Base-by-base conservation (phyloP, 2,329 filamentous ascomycete species). In the Verticillium klebahnii region DNA sequence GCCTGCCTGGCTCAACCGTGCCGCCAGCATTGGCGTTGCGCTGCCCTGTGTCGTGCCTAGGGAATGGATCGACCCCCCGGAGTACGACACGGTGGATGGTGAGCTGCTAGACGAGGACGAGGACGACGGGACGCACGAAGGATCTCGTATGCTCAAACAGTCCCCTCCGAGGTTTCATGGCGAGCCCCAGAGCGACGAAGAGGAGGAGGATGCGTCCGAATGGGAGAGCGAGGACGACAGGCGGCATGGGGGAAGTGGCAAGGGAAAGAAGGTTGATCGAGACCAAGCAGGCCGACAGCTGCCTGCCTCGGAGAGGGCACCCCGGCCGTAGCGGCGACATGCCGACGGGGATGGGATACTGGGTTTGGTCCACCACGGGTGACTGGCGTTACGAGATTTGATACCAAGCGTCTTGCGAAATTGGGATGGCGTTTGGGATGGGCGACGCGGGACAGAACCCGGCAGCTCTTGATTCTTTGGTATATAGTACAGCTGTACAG, bases 41-140 rank as follows among this genome's bases (percentile, higher is more conserved):
- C 75, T 96, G 39, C 92, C 92, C 15, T 96, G 92, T 72, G 84
- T 96, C 23, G 91, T 96, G 56, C 92, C 92, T 14, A 83, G 84
- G 64, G 91, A 93, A 70, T 95, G 91, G 91, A 86, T 95, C 65
- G 85, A 89, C 56, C 88, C 91, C 58, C 91, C 91, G 2, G 91
- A 93, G 68, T 89, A 86, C 70, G 89, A 91, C 63, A 88, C 84
- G 17, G 87, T 85, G 37, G 89, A 92, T 64, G 90, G 89, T 63
- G 88, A 87, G 70, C 78, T 91, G 63, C 74, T 92, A 60, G 84
- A 87, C 40, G 82, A 82, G 60, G n/a, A 34, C 31, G 58, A 59
- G 7, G 45, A 50, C 17, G 45, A 50, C 19, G 19, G 45, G 19
- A 73, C 75, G 1, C 74, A 82, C 65, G 88, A 87, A 77, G 79